phyloP scores from a whole-genome alignment of 495 filamentous ascomycete species.

The Penicillium riverlandense region DNA sequence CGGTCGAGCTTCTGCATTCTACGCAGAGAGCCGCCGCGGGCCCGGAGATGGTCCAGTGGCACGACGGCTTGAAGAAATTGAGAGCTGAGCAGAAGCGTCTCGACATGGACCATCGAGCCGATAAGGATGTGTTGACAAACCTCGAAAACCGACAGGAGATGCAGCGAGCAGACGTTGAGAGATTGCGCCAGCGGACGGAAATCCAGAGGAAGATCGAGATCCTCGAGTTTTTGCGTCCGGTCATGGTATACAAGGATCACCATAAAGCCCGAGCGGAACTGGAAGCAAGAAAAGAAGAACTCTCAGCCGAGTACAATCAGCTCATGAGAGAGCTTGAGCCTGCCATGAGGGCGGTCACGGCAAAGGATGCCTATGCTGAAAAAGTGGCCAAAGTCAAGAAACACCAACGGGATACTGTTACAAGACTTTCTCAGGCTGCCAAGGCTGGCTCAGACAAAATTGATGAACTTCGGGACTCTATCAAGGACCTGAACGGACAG shows the following conservation, averaged over 20 bases:
- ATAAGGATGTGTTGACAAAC: conserved; percentile 54
- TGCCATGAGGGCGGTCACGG: conserved; percentile 53
- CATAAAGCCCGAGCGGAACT: conserved; percentile 23
- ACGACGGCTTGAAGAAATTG: conserved; percentile 62
- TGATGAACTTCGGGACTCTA: conserved; percentile 42
- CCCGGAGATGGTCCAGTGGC: conserved; percentile 70
- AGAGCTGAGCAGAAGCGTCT: conserved; percentile 62
- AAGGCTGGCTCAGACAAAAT: conserved; percentile 44
- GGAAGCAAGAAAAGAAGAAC: conserved; percentile 39
- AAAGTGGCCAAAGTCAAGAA: conserved; percentile 42
- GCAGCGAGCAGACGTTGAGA: conserved; percentile 75
- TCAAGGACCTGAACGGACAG: conserved; percentile 47
- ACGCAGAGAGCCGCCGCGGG: conserved; percentile 85
- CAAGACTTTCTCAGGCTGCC: conserved; percentile 30
- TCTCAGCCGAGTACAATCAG: conserved; percentile 43
- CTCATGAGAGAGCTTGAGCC: conserved; percentile 61
- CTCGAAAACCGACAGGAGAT: conserved; percentile 68
- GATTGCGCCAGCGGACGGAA: conserved; percentile 65
- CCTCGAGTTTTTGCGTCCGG: conserved; percentile 56
- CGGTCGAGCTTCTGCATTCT: conserved; percentile 75
- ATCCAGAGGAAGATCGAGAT: conserved; percentile 59
- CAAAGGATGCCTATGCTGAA: conserved; percentile 55
- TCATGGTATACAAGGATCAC: conserved; percentile 53
- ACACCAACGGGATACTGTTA: conserved; percentile 19
- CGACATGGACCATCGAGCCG: conserved; percentile 48